Conservation (phyloP, 345 rosid species). For the Aegle marmelos region DNA sequence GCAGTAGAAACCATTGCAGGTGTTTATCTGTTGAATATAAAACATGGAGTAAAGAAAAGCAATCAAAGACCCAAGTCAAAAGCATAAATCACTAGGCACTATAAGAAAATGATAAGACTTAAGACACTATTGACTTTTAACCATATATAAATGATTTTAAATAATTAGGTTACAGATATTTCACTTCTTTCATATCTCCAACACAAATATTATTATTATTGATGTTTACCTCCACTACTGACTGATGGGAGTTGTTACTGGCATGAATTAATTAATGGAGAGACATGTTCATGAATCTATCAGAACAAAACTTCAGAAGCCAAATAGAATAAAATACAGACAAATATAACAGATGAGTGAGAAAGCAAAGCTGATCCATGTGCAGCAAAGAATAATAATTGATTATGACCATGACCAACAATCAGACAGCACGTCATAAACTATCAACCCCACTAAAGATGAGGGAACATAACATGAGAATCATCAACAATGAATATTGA, state of each 20-base stretch:
- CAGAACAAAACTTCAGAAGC: constrained; percentile 2
- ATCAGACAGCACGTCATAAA: constrained; percentile 10
- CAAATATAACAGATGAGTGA: constrained; percentile 23
- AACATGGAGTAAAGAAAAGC: neutral
- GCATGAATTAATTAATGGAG: constrained; percentile 13
- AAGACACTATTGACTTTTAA: neutral
- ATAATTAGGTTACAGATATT: constrained; percentile 4
- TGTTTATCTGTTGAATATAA: constrained; percentile 58
- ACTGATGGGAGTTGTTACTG: constrained; percentile 4
- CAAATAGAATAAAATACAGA: constrained; percentile 16
- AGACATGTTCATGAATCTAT: constrained; percentile 16
- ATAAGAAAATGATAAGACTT: neutral
- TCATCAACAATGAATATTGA: constrained; percentile 20
- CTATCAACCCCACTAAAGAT: constrained; percentile 26
- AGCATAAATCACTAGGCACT: neutral
- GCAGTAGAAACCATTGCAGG: constrained; percentile 98
- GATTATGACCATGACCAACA: constrained; percentile 30
- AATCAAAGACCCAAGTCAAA: neutral
- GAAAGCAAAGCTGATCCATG: constrained; percentile 36
- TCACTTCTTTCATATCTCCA: constrained; percentile 6
- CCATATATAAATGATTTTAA: neutral
- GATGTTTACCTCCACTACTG: constrained; percentile 7
- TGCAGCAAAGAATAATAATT: constrained; percentile 31
- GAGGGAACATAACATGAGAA: constrained; percentile 33
- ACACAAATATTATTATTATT: neutral